phyloP scores from a whole-genome alignment of 352 stramenopile genomes.

The Plasmopara muralis region DNA sequence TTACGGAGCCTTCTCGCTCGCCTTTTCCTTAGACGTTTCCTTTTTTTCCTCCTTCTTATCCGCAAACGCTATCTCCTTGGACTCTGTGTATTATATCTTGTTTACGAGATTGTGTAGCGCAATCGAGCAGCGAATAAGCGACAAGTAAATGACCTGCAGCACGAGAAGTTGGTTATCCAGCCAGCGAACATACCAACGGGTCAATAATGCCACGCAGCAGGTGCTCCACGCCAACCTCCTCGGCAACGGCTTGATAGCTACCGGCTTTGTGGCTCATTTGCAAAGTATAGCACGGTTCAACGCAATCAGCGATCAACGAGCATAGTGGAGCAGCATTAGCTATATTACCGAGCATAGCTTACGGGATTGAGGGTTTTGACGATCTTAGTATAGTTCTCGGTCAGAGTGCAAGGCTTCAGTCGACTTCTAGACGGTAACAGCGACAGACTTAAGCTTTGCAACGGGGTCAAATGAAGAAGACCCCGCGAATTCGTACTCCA shows the following conservation, averaged over 20 bases:
- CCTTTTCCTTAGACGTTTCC: slow-evolving; percentile 38
- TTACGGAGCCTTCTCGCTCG: slow-evolving; percentile 41
- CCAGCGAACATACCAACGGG: slow-evolving; percentile 95
- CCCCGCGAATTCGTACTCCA: too few relatives aligned
- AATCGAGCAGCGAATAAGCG: slow-evolving; percentile 96
- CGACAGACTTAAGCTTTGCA: too few relatives aligned
- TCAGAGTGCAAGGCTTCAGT: too few relatives aligned
- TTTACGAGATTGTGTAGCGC: slow-evolving; percentile 98
- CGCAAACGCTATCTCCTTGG: slow-evolving; percentile 61
- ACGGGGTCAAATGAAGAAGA: too few relatives aligned
- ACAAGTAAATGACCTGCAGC: slow-evolving; percentile 91
- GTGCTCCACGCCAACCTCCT: slow-evolving; percentile 98
- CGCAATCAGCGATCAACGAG: too few relatives aligned
- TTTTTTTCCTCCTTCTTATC: slow-evolving; percentile 73
- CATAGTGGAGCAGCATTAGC: too few relatives aligned
- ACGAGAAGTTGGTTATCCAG: slow-evolving; percentile 95
- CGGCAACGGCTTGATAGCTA: slow-evolving; percentile 25
- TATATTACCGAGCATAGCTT: too few relatives aligned
- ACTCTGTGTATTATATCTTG: slow-evolving; percentile 96
- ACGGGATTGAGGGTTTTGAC: too few relatives aligned
- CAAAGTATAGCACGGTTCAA: too few relatives aligned
- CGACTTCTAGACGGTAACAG: too few relatives aligned
- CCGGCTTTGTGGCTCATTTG: too few relatives aligned
- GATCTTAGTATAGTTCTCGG: too few relatives aligned
- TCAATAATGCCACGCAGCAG: slow-evolving; percentile 99